Conservation (phyloP, 78 protist genomes). For the Dictyostelium citrinum region DNA sequence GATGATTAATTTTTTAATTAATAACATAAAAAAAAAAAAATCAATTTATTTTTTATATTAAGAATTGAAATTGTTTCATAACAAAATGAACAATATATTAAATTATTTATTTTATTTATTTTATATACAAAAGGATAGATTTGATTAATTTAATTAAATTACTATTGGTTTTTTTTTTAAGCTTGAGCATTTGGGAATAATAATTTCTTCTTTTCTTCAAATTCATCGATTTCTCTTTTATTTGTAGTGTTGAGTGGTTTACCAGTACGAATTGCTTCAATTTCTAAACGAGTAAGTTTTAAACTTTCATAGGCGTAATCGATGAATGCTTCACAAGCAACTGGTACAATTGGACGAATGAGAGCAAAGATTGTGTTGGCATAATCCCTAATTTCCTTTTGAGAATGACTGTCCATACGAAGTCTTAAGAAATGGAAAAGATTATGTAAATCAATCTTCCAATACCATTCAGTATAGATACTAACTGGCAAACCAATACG, state of each 20-base stretch:
- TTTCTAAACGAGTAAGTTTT: conserved; percentile 55
- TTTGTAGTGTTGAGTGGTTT: conserved; percentile 60
- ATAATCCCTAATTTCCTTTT: conserved; percentile 73
- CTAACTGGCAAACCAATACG: conserved; percentile 73
- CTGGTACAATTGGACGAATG: conserved; percentile 51
- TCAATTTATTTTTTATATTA: neutral
- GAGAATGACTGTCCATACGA: conserved; percentile 68
- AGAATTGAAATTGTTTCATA: neutral
- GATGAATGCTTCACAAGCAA: conserved; percentile 75
- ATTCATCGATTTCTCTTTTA: conserved; percentile 55
- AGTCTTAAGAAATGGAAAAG: conserved; percentile 67
- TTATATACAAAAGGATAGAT: neutral
- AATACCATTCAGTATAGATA: conserved; percentile 75
- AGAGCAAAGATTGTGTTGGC: conserved; percentile 69
- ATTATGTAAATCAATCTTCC: conserved; percentile 77
- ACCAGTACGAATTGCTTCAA: conserved; percentile 69
- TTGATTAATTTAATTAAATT: neutral
- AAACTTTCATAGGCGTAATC: conserved; percentile 53
- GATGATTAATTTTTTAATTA: conserved; percentile 10
- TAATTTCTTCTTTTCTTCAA: conserved; percentile 21
- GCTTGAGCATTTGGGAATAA: neutral
- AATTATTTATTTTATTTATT: neutral
- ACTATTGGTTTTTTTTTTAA: neutral
- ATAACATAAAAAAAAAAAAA: neutral
- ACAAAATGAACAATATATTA: neutral